These are phyloP conservation scores for Aspergillus ostianus DNA, from an alignment of 495 filamentous ascomycete genomes.

Conservation along the genomic window DNA sequence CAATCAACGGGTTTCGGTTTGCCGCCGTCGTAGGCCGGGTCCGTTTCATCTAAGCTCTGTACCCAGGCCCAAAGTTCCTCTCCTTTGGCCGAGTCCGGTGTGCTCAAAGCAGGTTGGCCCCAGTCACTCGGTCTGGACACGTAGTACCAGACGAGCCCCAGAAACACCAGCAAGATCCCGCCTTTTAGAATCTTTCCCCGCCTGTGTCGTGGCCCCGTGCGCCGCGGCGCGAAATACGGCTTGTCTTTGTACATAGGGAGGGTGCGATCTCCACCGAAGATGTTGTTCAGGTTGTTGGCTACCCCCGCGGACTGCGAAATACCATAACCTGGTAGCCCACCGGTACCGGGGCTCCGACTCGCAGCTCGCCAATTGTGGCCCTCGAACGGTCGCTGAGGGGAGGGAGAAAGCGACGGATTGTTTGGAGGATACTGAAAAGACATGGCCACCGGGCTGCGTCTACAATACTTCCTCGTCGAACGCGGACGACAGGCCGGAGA, in stretches of 20 bases:
- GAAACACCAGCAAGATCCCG: slow-evolving; percentile 31
- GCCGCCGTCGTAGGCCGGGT: slow-evolving; percentile 19
- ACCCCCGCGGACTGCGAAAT: slow-evolving; percentile 35
- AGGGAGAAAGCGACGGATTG: slow-evolving; percentile 71
- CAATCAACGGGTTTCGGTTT: slow-evolving; percentile 51
- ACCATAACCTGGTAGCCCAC: slow-evolving; percentile 39
- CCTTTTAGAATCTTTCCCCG: slow-evolving; percentile 29
- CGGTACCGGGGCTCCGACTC: slow-evolving; percentile 40
- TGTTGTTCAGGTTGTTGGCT: slow-evolving; percentile 45
- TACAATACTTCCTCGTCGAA: background rate
- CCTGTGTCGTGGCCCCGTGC: slow-evolving; percentile 36
- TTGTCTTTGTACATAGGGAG: slow-evolving; percentile 99
- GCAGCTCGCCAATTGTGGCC: slow-evolving; percentile 62
- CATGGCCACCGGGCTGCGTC: slow-evolving; percentile 14
- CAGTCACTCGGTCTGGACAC: slow-evolving; percentile 53
- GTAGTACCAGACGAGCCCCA: slow-evolving; percentile 48
- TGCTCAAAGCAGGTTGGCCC: slow-evolving; percentile 31
- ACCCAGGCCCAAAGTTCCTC: slow-evolving; percentile 44
- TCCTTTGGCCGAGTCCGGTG: slow-evolving; percentile 23
- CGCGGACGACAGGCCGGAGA: background rate
- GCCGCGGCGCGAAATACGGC: slow-evolving; percentile 61
- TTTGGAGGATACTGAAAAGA: slow-evolving; percentile 51
- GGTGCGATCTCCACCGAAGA: slow-evolving; percentile 56
- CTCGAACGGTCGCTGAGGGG: slow-evolving; percentile 65
- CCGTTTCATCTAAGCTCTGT: slow-evolving; percentile 32